Base-by-base conservation (phyloP, 306 rosid genomes). In the Prunus mira region DNA sequence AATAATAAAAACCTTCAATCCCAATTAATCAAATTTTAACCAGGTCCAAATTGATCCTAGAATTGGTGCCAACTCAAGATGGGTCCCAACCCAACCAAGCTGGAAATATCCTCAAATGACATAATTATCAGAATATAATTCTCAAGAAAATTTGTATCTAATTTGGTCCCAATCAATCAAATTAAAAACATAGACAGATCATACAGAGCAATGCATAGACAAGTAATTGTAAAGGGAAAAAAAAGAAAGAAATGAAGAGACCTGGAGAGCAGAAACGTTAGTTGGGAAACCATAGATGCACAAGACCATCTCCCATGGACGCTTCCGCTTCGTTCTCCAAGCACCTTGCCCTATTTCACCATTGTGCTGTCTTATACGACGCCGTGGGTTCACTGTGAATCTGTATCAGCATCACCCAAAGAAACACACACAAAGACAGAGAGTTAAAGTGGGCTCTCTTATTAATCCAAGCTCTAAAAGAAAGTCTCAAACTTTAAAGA, bases 281-380 rank as follows among this genome's bases (percentile, higher is more conserved):
- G 98, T 89, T 56, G 97, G 99, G 83, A 96, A 96, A 24, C 98
- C 98, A 78, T 92, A 87, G 76, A 96, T 84, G 83, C 99, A 96
- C 69, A 92, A 76, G 69, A 89, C 96, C 99, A 96, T 96, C 78
- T 96, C 99, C 98, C 99, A 96, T 20, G 99, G 98, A 24, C 99
- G 74, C 74, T 66, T 88, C 84, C 77, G 86, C 88, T 91, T 96
- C 10, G 98, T 92, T 45, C 96, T 86, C 81, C 79, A 89, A 46
- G 99, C 99, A n/a, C 99, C 98, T 68, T 92, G 64, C 25, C 84
- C 89, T 70, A 96, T 96, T 65, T 92, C 97, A 5, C 99, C 99
- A 78, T 96, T 96, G 82, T 95, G 99, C 76, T 96, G 99, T 77
- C 99, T 76, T 70, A 96, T 96, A 41, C 98, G 83, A 24, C 98